phyloP scores from a whole-genome alignment of 768 basidiomycete species.

The Neoboletus brunneissimus region DNA sequence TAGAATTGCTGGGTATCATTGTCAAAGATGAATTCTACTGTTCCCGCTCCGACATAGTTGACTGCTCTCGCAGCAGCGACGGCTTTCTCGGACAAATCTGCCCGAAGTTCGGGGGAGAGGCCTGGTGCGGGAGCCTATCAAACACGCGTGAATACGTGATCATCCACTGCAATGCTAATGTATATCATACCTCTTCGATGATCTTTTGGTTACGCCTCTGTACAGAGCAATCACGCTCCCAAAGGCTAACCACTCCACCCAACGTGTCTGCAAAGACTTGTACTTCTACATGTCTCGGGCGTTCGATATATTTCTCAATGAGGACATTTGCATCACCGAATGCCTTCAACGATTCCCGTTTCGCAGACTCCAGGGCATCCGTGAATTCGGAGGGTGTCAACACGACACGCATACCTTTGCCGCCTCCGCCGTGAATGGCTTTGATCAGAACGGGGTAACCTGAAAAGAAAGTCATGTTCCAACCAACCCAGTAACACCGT shows the following conservation, averaged over 20 bases:
- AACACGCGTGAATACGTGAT: background rate
- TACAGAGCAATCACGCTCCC: conserved; percentile 93
- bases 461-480: conserved; percentile 20
- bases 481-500: background rate
- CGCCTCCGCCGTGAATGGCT: conserved; percentile 94
- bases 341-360: conserved; percentile 82
- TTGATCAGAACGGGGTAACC: conserved; percentile 94
- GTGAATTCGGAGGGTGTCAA: conserved; percentile 63
- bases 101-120: conserved; percentile 71
- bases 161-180: background rate
- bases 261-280: conserved; percentile 87
- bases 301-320: conserved; percentile 85
- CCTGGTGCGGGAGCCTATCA: conserved; percentile 87
- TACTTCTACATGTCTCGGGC: conserved; percentile 89
- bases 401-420: conserved; percentile 92
- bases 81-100: conserved; percentile 81
- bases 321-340: conserved; percentile 87
- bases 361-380: conserved; percentile 81
- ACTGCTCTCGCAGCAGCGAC: conserved; percentile 92
- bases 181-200: conserved; percentile 69
- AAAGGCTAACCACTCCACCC: conserved; percentile 87
- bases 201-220: conserved; percentile 95
- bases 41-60: conserved; percentile 87
- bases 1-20: conserved; percentile 84
- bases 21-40: conserved; percentile 97